Conservation (phyloP, 768 basidiomycete species). For the Panellus pusillus region DNA sequence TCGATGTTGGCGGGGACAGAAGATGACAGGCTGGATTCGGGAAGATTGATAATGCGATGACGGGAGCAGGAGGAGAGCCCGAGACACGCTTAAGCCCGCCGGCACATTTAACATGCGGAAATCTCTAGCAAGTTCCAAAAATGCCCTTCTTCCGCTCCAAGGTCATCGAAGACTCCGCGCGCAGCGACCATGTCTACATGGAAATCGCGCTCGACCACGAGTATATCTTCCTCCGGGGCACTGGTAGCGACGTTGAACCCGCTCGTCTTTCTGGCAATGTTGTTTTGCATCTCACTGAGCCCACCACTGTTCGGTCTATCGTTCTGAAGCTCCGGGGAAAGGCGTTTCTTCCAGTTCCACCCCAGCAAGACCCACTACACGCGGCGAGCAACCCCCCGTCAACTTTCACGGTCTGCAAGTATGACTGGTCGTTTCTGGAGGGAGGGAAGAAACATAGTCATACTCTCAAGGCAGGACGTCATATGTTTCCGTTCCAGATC, state of each 20-base stretch:
- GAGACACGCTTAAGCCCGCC: no score
- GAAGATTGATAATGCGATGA: background rate
- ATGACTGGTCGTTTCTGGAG: constrained; percentile 92
- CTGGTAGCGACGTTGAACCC: constrained; percentile 81
- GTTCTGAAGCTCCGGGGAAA: constrained; percentile 85
- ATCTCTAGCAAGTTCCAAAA: no score
- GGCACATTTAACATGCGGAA: no score
- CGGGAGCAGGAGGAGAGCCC: background rate
- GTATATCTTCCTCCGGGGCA: constrained; percentile 70
- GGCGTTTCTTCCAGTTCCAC: constrained; percentile 62
- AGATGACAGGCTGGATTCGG: background rate
- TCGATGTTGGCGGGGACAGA: background rate
- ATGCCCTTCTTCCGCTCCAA: constrained; percentile 7
- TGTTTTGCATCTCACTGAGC: constrained; percentile 73
- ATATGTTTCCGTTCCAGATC: constrained; percentile 90
- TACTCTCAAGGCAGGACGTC: constrained; percentile 92
- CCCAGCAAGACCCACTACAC: constrained; percentile 52
- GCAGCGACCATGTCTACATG: constrained; percentile 29
- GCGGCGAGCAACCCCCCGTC: constrained; percentile 44
- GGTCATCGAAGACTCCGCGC: background rate
- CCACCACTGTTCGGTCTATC: constrained; percentile 80
- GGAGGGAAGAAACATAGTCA: constrained; percentile 75
- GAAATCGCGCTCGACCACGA: constrained; percentile 79
- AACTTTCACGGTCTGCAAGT: constrained; percentile 68
- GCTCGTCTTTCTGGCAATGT: constrained; percentile 79